Conservation (phyloP, 2,329 filamentous ascomycete genomes). For the Sclerotinia borealis region DNA sequence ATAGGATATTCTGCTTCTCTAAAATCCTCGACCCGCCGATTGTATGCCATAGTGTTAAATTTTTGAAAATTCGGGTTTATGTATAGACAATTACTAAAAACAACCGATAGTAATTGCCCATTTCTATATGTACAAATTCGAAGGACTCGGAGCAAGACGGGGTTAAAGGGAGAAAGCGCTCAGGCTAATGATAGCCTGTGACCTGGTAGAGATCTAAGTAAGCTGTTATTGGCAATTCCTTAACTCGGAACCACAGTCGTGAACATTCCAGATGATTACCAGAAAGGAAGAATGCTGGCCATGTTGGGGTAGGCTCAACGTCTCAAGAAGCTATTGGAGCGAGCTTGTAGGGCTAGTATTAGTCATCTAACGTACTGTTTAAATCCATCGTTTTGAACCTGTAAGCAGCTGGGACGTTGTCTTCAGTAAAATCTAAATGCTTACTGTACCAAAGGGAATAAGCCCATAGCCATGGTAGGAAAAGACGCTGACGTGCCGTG, state of each 20-base stretch:
- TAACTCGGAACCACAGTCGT: slow-evolving; percentile 1
- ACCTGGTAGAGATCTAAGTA: background rate
- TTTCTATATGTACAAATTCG: slow-evolving; percentile 1
- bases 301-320: slow-evolving; percentile 1
- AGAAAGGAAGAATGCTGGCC: background rate
- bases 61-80: background rate
- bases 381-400: slow-evolving; percentile 2
- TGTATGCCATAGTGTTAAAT: slow-evolving; percentile 39
- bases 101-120: background rate
- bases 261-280: background rate
- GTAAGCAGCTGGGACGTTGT: slow-evolving; percentile 7
- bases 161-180: slow-evolving; percentile 2
- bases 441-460: slow-evolving; percentile 4
- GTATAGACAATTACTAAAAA: background rate
- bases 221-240: background rate
- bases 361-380: slow-evolving; percentile 3
- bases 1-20: slow-evolving; percentile 59
- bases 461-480: background rate
- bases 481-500: slow-evolving; percentile 7
- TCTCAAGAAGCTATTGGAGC: background rate
- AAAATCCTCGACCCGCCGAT: slow-evolving; percentile 50
- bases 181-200: slow-evolving; percentile 11
- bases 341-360: slow-evolving; percentile 4
- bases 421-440: background rate
- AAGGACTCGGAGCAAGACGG: background rate